These are phyloP conservation scores for Solanum pennellii DNA, from an alignment of 257 asterid species.

Conservation along the genomic window DNA sequence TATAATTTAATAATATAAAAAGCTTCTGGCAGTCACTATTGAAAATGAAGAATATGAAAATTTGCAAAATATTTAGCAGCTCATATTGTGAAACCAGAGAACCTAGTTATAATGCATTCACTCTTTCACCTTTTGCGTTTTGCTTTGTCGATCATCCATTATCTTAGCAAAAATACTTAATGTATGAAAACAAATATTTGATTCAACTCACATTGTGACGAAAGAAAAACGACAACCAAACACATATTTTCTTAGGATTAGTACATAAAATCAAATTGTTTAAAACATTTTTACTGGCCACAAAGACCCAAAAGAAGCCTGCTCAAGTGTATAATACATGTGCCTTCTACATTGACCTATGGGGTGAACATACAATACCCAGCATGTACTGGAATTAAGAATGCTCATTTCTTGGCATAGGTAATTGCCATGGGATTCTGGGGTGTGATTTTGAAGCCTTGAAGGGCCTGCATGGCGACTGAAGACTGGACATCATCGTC, in stretches of 20 bases:
- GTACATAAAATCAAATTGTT: not conserved
- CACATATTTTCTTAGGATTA: not conserved
- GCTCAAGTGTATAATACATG: not conserved
- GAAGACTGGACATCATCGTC: slow-evolving; percentile 81
- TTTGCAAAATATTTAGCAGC: not conserved
- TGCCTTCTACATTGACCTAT: not conserved
- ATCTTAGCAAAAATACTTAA: not conserved
- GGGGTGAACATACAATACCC: not conserved
- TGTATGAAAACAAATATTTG: not conserved
- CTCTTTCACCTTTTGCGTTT: not conserved
- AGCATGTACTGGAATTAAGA: not conserved
- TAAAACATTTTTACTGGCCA: not conserved
- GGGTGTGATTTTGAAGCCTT: slow-evolving; percentile 85
- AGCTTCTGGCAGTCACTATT: not conserved
- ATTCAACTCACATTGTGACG: not conserved
- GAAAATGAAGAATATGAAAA: not conserved
- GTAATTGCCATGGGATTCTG: slow-evolving; percentile 88
- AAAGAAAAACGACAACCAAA: not conserved
- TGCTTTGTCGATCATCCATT: not conserved
- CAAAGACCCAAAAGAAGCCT: not conserved
- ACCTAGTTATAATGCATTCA: not conserved
- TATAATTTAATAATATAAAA: not conserved
- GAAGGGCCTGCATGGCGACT: slow-evolving; percentile 95
- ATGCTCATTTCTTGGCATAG: slow-evolving; percentile 62
- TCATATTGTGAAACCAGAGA: too few species aligned